Conservation (phyloP, 345 rosid genomes). For the Fremontodendron californicum region DNA sequence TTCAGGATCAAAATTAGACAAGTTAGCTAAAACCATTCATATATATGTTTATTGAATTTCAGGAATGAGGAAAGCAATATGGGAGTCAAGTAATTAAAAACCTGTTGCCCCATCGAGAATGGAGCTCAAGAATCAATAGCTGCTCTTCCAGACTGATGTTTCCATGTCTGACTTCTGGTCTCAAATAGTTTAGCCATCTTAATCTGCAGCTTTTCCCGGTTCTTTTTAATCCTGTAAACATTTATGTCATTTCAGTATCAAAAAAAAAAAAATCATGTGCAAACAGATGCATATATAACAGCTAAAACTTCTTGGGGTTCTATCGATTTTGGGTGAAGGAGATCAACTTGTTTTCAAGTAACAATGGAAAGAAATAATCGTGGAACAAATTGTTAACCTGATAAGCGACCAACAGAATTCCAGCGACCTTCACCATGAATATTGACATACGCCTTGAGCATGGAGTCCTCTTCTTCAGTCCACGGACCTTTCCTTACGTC, state of each 20-base stretch:
- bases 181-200: conserved; percentile 83
- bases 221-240: conserved; percentile 60
- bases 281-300: background rate
- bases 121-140: conserved; percentile 74
- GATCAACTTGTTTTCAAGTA: no score
- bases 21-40: background rate
- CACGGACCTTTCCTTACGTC: conserved; percentile 82
- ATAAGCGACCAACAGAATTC: conserved; percentile 62
- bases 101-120: conserved; percentile 90
- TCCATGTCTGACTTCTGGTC: conserved; percentile 85
- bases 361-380: background rate
- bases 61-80: background rate
- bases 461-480: conserved; percentile 71
- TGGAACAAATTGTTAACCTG: conserved; percentile 37
- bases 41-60: background rate
- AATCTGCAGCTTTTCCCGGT: conserved; percentile 93
- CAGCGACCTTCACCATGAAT: conserved; percentile 84
- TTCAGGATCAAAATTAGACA: conserved; percentile 16
- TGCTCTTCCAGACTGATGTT: conserved; percentile 78
- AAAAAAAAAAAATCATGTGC: background rate
- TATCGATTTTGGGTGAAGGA: background rate
- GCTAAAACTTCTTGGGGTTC: background rate
- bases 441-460: conserved; percentile 52
- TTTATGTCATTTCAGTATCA: background rate
- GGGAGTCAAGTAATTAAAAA: conserved; percentile 3